Percentiles rank a stretch among this genome's conserved stretches.
phyloP scores from a whole-genome alignment of 768 basidiomycete species.

The Aureoboletus auriporus region DNA sequence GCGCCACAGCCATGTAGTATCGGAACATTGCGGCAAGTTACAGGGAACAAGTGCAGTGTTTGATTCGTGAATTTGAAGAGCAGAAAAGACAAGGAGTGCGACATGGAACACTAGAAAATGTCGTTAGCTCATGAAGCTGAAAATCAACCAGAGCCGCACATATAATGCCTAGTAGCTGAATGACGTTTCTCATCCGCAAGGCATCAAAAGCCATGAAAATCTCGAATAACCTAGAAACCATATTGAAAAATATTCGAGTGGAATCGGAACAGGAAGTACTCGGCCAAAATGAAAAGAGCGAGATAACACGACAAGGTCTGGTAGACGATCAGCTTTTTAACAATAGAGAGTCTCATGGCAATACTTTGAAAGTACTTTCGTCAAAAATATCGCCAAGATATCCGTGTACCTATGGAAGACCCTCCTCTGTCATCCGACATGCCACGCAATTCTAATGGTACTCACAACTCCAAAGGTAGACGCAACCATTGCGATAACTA shows the following conservation, averaged over 20 bases:
- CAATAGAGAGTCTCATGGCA: neutral
- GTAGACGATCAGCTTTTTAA: constrained; percentile 11
- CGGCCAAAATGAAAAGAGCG: constrained; percentile 77
- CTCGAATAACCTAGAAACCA: constrained; percentile 63
- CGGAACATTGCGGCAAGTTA: constrained; percentile 37
- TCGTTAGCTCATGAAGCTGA: constrained; percentile 3
- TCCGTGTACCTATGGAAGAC: constrained; percentile 45
- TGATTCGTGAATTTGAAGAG: constrained; percentile 79
- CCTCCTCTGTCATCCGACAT: constrained; percentile 1
- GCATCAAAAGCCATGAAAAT: constrained; percentile 80
- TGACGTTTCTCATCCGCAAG: constrained; percentile 70
- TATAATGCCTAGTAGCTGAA: constrained; percentile 73
- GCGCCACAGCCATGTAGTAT: constrained; percentile 53
- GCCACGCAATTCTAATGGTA: constrained; percentile 2
- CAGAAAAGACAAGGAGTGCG: constrained; percentile 68
- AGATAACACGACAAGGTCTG: constrained; percentile 84
- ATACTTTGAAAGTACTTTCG: constrained; percentile 50
- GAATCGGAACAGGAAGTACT: constrained; percentile 42
- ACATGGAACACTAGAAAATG: constrained; percentile 55
- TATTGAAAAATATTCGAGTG: neutral
- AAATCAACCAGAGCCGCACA: constrained; percentile 37
- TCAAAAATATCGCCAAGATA: constrained; percentile 18
- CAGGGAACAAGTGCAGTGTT: constrained; percentile 48
- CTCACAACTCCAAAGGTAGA: constrained; percentile 64
- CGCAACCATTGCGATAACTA: constrained; percentile 72